Percentiles rank a stretch among this genome's conserved stretches.
Conservation (phyloP, 352 stramenopile species). For the Blastocystis sp. region DNA sequence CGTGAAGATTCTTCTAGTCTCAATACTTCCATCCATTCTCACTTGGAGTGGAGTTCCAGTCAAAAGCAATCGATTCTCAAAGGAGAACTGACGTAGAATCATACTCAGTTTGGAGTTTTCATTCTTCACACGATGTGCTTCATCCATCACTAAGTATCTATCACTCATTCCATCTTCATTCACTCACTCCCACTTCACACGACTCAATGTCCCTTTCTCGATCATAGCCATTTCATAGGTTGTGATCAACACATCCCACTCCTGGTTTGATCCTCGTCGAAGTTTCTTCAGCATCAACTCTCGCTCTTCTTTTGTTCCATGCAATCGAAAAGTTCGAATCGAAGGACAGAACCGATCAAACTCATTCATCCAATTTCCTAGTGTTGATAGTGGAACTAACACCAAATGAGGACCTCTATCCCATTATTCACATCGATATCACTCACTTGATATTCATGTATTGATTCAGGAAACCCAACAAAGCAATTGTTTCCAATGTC, state of each 20-base stretch:
- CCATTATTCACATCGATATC: conserved; percentile 48
- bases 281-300: conserved; percentile 71
- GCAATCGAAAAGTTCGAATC: conserved; percentile 87
- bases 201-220: conserved; percentile 76
- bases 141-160: conserved; percentile 85
- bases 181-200: conserved; percentile 69
- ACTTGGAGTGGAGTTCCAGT: conserved; percentile 87
- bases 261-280: not conserved
- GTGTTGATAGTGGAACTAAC: conserved; percentile 90
- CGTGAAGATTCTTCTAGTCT: conserved; percentile 91
- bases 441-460: conserved; percentile 69
- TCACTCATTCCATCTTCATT: conserved; percentile 58
- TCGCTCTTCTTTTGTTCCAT: conserved; percentile 85
- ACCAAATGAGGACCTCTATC: conserved; percentile 92
- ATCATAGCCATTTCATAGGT: conserved; percentile 94
- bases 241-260: conserved; percentile 80
- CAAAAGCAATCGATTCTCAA: conserved; percentile 64
- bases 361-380: conserved; percentile 95
- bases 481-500: conserved; percentile 81
- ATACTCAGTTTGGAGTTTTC: conserved; percentile 67
- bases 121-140: conserved; percentile 91
- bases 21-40: not conserved
- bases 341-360: conserved; percentile 88
- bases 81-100: conserved; percentile 63
- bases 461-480: conserved; percentile 78